phyloP scores from a whole-genome alignment of 768 basidiomycete genomes.

The Auricularia cornea region DNA sequence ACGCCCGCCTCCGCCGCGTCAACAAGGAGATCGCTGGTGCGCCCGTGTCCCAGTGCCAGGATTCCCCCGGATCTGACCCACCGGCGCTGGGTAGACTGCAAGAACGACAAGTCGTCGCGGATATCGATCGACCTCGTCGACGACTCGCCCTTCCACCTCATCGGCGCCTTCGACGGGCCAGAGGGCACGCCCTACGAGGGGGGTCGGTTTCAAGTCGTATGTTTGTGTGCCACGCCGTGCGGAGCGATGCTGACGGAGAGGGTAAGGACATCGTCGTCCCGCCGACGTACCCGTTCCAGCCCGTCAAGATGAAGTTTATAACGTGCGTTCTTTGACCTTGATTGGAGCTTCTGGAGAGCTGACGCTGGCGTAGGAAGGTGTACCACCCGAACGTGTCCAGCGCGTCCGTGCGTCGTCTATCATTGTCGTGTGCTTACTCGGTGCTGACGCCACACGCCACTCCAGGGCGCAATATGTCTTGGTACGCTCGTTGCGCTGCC shows the following conservation, averaged over 20 bases:
- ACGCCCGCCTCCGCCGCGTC: slow-evolving; percentile 81
- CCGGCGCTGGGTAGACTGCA: slow-evolving; percentile 60
- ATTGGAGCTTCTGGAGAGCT: neutral
- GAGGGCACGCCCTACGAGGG: slow-evolving; percentile 91
- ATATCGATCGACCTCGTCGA: slow-evolving; percentile 84
- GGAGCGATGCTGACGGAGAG: neutral
- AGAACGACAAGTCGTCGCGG: slow-evolving; percentile 85
- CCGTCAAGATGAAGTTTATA: slow-evolving; percentile 97
- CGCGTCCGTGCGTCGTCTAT: slow-evolving; percentile 36
- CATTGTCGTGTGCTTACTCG: neutral
- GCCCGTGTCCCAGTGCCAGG: slow-evolving; percentile 22
- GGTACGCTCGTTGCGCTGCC: slow-evolving; percentile 38
- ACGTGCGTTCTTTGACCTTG: slow-evolving; percentile 35
- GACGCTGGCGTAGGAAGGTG: slow-evolving; percentile 44
- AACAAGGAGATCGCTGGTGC: slow-evolving; percentile 84
- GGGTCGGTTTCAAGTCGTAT: slow-evolving; percentile 82
- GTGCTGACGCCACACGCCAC: neutral
- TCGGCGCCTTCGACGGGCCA: slow-evolving; percentile 85
- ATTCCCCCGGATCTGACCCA: neutral
- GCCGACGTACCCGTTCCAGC: slow-evolving; percentile 85
- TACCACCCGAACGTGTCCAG: slow-evolving; percentile 96
- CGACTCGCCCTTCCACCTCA: slow-evolving; percentile 84
- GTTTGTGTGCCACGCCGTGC: slow-evolving; percentile 20
- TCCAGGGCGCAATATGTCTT: slow-evolving; percentile 78
- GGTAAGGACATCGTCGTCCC: slow-evolving; percentile 84